phyloP scores from a whole-genome alignment of 2,329 filamentous ascomycete species.

The Fusarium albidum region DNA sequence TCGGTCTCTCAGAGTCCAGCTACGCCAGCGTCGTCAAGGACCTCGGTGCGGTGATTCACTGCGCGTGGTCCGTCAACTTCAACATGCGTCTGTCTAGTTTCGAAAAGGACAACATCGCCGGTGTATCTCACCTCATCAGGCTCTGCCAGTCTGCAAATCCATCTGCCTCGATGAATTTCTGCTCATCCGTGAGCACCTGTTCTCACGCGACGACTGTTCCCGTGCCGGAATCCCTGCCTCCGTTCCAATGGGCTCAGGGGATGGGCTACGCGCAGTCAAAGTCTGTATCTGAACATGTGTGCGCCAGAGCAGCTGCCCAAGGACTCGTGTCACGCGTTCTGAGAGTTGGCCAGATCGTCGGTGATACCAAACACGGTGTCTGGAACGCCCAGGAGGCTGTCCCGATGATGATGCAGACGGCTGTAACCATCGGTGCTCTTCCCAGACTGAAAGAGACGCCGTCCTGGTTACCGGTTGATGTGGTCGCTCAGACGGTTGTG shows the following conservation, averaged over 20 bases:
- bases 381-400: slow-evolving; percentile 62
- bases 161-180: slow-evolving; percentile 55
- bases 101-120: slow-evolving; percentile 55
- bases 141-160: slow-evolving; percentile 43
- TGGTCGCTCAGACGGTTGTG: slow-evolving; percentile 48
- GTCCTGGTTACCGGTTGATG: slow-evolving; percentile 55
- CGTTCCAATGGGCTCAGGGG: slow-evolving; percentile 48
- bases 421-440: slow-evolving; percentile 53
- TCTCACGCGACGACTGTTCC: slow-evolving; percentile 45
- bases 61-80: slow-evolving; percentile 66
- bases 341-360: slow-evolving; percentile 59
- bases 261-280: slow-evolving; percentile 56
- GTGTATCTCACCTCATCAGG: slow-evolving; percentile 53
- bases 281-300: slow-evolving; percentile 48
- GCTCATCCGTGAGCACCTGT: slow-evolving; percentile 57
- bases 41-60: slow-evolving; percentile 53
- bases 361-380: slow-evolving; percentile 53
- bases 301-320: slow-evolving; percentile 45
- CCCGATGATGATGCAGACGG: slow-evolving; percentile 58
- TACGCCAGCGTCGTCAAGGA: no score
- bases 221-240: slow-evolving; percentile 47
- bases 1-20: slow-evolving; percentile 11
- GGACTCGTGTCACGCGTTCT: slow-evolving; percentile 48
- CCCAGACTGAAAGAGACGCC: slow-evolving; percentile 55
- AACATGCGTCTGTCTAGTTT: slow-evolving; percentile 60